Evolutionary conservation across 345 rosid species (phyloP), one percentile per base, ranked within the genome.

Genomic region (Citrus sinensis): DNA sequence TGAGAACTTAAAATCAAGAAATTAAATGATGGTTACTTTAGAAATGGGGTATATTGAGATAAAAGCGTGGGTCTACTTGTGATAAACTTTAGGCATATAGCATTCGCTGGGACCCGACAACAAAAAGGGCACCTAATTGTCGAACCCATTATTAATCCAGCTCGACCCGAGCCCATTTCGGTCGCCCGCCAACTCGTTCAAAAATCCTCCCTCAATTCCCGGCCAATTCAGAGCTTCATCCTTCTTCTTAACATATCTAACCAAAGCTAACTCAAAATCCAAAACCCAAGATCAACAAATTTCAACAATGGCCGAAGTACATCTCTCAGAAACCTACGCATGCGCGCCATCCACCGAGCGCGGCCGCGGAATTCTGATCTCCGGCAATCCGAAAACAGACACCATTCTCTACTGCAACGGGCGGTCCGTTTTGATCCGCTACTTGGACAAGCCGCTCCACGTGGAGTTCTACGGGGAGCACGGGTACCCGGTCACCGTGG

Each of bases 321-420:
- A 66, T 35, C 70, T 66, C 70, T 34, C 88, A 2, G 98, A 96
- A 75, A 91, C 98, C 76, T 96, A 90, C 66, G 95, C 92, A 9
- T 96, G 97, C 75, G 87, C 92, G 70, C 98, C 99, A 1, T 89
- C 95, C 13, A 91, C 99, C 6, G 98, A 96, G 83, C 92, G 97
- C 24, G 99, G 99, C 82, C 88, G 95, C 0, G 99, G 99, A 51
- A 92, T 95, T 80, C 83, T 93, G 63, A 91, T 94, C 79, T 87
- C 98, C 71, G 99, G 98, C 42, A 81, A 86, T 73, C 85, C 97
- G 0, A 92, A 92, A 42, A 76, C 94, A 83, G 86, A 90, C 74
- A 77, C 88, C 34, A 83, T 95, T 80, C 92, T 93, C 81, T 95
- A 92, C 89, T 86, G 97, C 19, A 94, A 94, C 81, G 92, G 90